phyloP scores from a whole-genome alignment of 495 filamentous ascomycete genomes.

The Stereocaulon alpinum region DNA sequence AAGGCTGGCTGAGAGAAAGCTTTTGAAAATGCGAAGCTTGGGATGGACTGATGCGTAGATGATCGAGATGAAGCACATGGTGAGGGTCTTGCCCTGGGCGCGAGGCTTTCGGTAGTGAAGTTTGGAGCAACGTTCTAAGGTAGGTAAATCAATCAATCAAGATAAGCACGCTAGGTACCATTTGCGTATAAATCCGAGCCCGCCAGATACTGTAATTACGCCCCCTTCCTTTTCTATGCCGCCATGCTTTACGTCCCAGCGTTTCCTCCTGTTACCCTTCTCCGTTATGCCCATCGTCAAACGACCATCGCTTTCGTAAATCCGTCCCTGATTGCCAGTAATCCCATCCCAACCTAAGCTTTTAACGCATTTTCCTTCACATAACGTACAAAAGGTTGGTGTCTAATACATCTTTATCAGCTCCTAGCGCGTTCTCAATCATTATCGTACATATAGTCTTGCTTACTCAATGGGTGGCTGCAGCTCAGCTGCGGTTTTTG shows the following conservation, averaged over 20 bases:
- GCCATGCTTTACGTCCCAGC: neutral
- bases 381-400: conserved; percentile 17
- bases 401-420: conserved; percentile 3
- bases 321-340: neutral
- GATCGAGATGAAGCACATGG: too few relatives aligned
- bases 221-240: neutral
- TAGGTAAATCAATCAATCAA: too few relatives aligned
- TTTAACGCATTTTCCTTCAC: conserved; percentile 1
- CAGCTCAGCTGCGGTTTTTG: conserved; percentile 97
- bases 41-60: too few relatives aligned
- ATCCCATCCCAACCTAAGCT: neutral
- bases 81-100: too few relatives aligned
- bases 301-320: neutral
- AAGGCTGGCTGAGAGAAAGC: too few relatives aligned
- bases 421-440: neutral
- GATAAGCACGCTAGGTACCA: too few relatives aligned
- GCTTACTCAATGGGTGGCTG: conserved; percentile 87
- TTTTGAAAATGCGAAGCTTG: too few relatives aligned
- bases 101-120: too few relatives aligned
- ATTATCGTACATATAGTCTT: neutral
- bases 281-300: neutral
- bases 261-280: neutral
- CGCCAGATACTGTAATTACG: neutral
- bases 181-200: neutral
- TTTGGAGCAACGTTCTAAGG: too few relatives aligned